These are phyloP conservation scores for Melampsora abietis-canadensis DNA, from an alignment of 1,284 basidiomycete genomes.

Conservation along the genomic window DNA sequence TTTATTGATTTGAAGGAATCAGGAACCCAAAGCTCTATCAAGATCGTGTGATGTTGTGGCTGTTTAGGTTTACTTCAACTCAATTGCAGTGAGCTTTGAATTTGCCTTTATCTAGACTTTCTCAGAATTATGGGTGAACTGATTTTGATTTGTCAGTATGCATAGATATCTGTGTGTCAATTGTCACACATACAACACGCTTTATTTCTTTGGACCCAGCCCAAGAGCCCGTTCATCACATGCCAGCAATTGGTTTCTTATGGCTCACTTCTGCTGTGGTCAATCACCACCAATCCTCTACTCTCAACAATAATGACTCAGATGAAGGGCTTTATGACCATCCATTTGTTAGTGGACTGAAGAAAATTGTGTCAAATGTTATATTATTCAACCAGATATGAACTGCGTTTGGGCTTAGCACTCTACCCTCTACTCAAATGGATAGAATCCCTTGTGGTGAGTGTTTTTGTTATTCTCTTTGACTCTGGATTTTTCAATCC, in stretches of 20 bases:
- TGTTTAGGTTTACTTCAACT: constrained; percentile 32
- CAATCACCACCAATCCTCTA: constrained; percentile 49
- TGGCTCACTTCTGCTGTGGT: constrained; percentile 56
- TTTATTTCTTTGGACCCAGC: constrained; percentile 57
- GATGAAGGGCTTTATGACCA: constrained; percentile 66
- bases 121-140: background rate
- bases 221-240: constrained; percentile 53
- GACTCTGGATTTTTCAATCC: too few species aligned
- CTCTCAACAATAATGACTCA: constrained; percentile 9
- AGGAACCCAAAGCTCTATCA: background rate
- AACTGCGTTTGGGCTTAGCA: too few species aligned
- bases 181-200: too few species aligned
- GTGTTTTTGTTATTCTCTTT: too few species aligned
- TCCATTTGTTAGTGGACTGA: constrained; percentile 75
- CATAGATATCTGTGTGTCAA: constrained; percentile 76
- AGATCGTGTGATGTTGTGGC: constrained; percentile 15
- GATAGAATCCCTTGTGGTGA: too few species aligned
- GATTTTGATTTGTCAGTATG: background rate
- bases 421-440: too few species aligned
- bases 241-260: constrained; percentile 56
- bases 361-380: constrained; percentile 87
- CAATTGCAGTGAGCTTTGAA: background rate
- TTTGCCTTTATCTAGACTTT: background rate
- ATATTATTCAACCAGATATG: constrained; percentile 88
- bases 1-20: background rate